These are phyloP conservation scores for Alternaria sp. DNA, from an alignment of 2,329 filamentous ascomycete genomes.

Conservation along the genomic window DNA sequence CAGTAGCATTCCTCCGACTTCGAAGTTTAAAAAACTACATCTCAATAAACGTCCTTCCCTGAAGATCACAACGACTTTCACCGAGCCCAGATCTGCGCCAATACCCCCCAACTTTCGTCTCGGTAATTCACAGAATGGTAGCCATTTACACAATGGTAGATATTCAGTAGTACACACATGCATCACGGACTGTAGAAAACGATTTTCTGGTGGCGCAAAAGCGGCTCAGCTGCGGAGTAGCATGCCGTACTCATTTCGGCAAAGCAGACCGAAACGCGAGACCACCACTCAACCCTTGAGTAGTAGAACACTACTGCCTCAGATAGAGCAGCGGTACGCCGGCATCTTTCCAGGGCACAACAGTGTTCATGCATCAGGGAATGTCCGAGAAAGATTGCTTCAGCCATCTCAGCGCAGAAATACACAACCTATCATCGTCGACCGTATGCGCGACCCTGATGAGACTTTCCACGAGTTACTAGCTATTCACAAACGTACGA, in stretches of 20 bases:
- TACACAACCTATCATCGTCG: not conserved
- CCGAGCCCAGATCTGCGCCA: not conserved
- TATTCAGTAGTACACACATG: not conserved
- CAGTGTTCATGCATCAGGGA: not conserved
- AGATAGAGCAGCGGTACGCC: not conserved
- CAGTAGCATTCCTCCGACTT: not conserved
- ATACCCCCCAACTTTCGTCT: not conserved
- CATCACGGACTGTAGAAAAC: not conserved
- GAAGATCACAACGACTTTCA: not conserved
- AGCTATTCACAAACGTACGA: not conserved
- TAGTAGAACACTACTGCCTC: not conserved
- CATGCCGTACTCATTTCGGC: not conserved
- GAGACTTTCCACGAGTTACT: not conserved
- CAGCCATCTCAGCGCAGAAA: not conserved
- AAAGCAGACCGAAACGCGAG: not conserved
- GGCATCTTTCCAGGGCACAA: not conserved
- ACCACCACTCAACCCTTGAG: not conserved
- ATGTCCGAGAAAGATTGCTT: not conserved
- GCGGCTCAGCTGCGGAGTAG: not conserved
- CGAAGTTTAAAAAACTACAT: not conserved
- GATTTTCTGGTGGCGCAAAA: not conserved
- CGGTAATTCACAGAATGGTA: not conserved
- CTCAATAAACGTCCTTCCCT: not conserved
- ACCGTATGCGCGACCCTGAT: not conserved
- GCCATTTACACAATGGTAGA: not conserved